These are phyloP conservation scores for Westerdykella aurantiaca DNA, from an alignment of 2,329 filamentous ascomycete genomes.

Conservation along the genomic window DNA sequence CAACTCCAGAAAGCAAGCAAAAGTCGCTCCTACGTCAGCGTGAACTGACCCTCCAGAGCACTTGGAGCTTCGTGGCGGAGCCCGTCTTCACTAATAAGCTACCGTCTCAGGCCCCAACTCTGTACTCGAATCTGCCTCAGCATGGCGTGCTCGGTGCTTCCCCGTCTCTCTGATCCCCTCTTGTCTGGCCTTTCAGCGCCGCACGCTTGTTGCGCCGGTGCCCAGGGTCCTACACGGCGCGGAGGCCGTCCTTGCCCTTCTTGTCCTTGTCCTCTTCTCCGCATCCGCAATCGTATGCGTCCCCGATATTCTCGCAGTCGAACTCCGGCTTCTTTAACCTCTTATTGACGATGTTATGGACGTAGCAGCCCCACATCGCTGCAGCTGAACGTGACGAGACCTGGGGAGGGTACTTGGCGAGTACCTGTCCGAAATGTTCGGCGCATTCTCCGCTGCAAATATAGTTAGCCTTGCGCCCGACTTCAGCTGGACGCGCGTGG, in stretches of 20 bases:
- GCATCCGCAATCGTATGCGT: conserved; percentile 63
- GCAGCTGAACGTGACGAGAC: conserved; percentile 56
- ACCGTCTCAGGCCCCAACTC: not conserved
- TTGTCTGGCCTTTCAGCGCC: conserved; percentile 1
- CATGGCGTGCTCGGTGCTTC: not conserved
- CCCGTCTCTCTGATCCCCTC: too few relatives aligned
- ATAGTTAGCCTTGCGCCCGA: conserved; percentile 21
- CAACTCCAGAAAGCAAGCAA: conserved; percentile 2
- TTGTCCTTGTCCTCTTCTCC: conserved; percentile 47
- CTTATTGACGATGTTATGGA: conserved; percentile 62
- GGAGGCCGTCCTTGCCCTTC: conserved; percentile 3
- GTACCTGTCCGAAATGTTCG: conserved; percentile 55
- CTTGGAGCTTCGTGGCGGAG: not conserved
- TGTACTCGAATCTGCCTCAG: not conserved
- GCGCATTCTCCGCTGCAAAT: conserved; percentile 56
- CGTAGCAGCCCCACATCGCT: conserved; percentile 61
- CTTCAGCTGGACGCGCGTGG: conserved; percentile 14
- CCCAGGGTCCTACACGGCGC: conserved; percentile 7
- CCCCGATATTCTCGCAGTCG: conserved; percentile 59
- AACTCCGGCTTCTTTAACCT: conserved; percentile 56
- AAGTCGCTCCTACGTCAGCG: conserved; percentile 5
- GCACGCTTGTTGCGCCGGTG: conserved; percentile 3
- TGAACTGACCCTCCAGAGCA: not conserved
- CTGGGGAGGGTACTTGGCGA: conserved; percentile 59
- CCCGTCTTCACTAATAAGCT: not conserved